Percentiles rank a stretch among this genome's conserved stretches.
Conservation (phyloP, 495 filamentous ascomycete species). For the Penicillium paxilli region DNA sequence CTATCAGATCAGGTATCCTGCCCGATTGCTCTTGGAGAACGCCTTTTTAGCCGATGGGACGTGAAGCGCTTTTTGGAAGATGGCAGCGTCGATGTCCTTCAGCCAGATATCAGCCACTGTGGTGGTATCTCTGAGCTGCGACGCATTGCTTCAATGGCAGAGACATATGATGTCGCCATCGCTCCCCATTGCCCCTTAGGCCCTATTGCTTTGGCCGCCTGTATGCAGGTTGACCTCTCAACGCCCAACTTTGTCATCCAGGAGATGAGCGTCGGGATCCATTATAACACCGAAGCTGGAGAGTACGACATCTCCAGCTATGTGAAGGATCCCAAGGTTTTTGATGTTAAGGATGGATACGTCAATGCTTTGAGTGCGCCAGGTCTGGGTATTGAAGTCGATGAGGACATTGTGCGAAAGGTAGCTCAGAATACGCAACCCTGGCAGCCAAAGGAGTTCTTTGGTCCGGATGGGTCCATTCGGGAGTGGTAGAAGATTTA, state of each 20-base stretch:
- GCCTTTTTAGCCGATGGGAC: slow-evolving; percentile 75
- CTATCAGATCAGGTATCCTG: slow-evolving; percentile 59
- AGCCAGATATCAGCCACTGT: slow-evolving; percentile 75
- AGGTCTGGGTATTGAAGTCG: slow-evolving; percentile 73
- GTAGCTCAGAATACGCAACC: slow-evolving; percentile 50
- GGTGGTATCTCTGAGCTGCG: slow-evolving; percentile 75
- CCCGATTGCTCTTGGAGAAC: slow-evolving; percentile 76
- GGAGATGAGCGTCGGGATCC: slow-evolving; percentile 79
- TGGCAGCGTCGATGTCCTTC: slow-evolving; percentile 69
- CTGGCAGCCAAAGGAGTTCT: slow-evolving; percentile 63
- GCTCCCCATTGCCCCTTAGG: slow-evolving; percentile 80
- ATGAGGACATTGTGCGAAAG: slow-evolving; percentile 63
- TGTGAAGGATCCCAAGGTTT: slow-evolving; percentile 60
- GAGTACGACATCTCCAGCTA: slow-evolving; percentile 69
- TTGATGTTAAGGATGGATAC: slow-evolving; percentile 65
- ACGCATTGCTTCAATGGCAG: slow-evolving; percentile 70
- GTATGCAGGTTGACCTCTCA: slow-evolving; percentile 63
- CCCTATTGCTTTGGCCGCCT: slow-evolving; percentile 73
- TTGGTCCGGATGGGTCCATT: slow-evolving; percentile 68
- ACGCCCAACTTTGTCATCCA: slow-evolving; percentile 76
- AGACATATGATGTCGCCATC: slow-evolving; percentile 75
- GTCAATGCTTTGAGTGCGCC: slow-evolving; percentile 61
- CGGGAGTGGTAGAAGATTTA: slow-evolving; percentile 63
- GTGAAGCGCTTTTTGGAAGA: slow-evolving; percentile 72
- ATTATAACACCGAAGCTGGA: slow-evolving; percentile 67